Base-by-base conservation (phyloP, 306 rosid genomes). In the Gillenia trifoliata region DNA sequence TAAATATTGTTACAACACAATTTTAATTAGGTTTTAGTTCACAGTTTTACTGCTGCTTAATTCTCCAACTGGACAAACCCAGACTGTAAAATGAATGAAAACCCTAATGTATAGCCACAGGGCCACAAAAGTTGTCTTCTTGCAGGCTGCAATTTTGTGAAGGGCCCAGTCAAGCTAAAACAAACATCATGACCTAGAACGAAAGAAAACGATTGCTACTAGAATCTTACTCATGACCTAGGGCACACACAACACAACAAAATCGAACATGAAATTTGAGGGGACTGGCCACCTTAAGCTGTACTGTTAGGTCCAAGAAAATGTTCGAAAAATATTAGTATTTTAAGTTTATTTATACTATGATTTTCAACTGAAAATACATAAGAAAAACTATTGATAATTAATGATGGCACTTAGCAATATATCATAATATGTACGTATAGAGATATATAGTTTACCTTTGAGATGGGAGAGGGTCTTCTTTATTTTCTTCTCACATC, bases 401-500 rank as follows among this genome's bases (percentile, higher is more conserved):
- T 4, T 16, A 45, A 15, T 4, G 50, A 5, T 45, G 20, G 7
- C 20, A 2, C 20, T 15, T 45, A 15, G 52, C 15, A 45, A 45
- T 45, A 15, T 15, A 45, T 45, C 20, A 16, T 4, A 45, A 45
- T 45, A 45, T 13, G 5, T 45, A 45, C 52, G 1, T 15, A 45
- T 45, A 45, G 52, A 45, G 52, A 15, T 5, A 5, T 45, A 17
- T 10, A 17, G 28, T 66, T 22, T 82, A 90, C 97, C 96, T 88
- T 87, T 88, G 85, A 90, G 87, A 85, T 71, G 59, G 63, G 96
- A 87, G 65, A 92, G 84, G 50, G 85, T 29, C 77, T 92, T 92
- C 88, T 89, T 86, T 0, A 92, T 73, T 85, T 92, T 92, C 90
- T 82, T 90, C 83, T 77, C 92, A 60, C 98, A 92, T 43, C 98